A percentile compares a stretch with the other conserved stretches of the same genome.
phyloP scores from a whole-genome alignment of 768 basidiomycete species.

The Termitomyces sp. region DNA sequence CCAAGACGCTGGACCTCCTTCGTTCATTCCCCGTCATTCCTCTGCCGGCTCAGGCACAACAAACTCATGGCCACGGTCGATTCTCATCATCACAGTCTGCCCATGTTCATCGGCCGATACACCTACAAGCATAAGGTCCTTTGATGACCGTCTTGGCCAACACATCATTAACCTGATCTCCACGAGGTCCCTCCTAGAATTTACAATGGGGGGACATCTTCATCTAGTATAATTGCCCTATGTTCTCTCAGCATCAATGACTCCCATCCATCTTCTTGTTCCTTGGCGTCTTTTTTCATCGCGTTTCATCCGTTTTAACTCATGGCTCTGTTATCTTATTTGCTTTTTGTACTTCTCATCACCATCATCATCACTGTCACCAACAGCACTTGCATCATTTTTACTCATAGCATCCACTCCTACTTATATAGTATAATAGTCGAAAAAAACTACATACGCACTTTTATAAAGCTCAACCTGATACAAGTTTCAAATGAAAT shows the following conservation, averaged over 20 bases:
- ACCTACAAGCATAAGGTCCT: not conserved
- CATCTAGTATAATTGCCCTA: conserved; percentile 3
- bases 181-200: conserved; percentile 3
- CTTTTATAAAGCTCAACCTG: not conserved
- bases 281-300: conserved; percentile 5
- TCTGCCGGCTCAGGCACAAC: conserved; percentile 17
- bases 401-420: conserved; percentile 1
- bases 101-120: conserved; percentile 13
- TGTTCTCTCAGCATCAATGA: conserved; percentile 13
- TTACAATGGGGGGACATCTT: conserved; percentile 4
- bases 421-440: not conserved
- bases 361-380: conserved; percentile 4
- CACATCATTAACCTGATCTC: not conserved
- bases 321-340: conserved; percentile 7
- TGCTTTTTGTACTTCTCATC: conserved; percentile 4
- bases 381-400: conserved; percentile 6
- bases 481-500: not conserved
- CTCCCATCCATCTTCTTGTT: not conserved
- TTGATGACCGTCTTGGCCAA: not conserved
- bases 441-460: not conserved
- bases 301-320: conserved; percentile 6
- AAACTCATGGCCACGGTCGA: conserved; percentile 13
- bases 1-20: conserved; percentile 38
- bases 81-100: conserved; percentile 10
- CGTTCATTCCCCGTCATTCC: conserved; percentile 43